Evolutionary conservation across 2,329 filamentous ascomycete species (phyloP).

Genomic region (Ilyonectria mors-panacis): DNA sequence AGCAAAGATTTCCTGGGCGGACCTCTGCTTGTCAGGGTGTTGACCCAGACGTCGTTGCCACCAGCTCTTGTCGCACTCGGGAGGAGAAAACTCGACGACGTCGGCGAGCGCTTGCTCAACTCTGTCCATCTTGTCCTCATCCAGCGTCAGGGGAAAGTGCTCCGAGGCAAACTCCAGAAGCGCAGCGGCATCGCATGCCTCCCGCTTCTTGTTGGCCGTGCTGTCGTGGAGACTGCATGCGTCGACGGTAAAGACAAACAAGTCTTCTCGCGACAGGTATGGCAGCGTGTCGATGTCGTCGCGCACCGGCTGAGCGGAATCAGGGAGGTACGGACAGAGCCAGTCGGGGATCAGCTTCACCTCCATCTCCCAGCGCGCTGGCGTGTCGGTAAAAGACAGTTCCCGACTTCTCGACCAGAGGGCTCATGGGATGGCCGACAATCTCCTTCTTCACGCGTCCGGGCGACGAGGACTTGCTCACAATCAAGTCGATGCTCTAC

Average conservation of each 20-base stretch:
- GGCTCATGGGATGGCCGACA: constrained; percentile 48
- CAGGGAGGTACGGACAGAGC: constrained; percentile 49
- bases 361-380: constrained; percentile 47
- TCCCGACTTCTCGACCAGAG: constrained; percentile 47
- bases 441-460: constrained; percentile 49
- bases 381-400: constrained; percentile 45
- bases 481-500: constrained; percentile 50
- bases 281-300: constrained; percentile 42
- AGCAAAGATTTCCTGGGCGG: constrained; percentile 49
- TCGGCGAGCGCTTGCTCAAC: constrained; percentile 46
- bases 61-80: constrained; percentile 48
- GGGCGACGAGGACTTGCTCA: constrained; percentile 50
- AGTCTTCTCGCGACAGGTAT: constrained; percentile 46
- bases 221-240: constrained; percentile 48
- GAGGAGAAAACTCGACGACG: constrained; percentile 42
- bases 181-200: constrained; percentile 45
- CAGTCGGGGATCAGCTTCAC: constrained; percentile 51
- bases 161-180: constrained; percentile 47
- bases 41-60: constrained; percentile 48
- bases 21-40: constrained; percentile 41
- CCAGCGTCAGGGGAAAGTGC: constrained; percentile 44
- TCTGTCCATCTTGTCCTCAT: constrained; percentile 46
- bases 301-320: constrained; percentile 41
- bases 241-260: constrained; percentile 50
- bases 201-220: constrained; percentile 44